Evolutionary conservation across 768 basidiomycete genomes (phyloP).

Genomic region (Lyophyllum semitale): DNA sequence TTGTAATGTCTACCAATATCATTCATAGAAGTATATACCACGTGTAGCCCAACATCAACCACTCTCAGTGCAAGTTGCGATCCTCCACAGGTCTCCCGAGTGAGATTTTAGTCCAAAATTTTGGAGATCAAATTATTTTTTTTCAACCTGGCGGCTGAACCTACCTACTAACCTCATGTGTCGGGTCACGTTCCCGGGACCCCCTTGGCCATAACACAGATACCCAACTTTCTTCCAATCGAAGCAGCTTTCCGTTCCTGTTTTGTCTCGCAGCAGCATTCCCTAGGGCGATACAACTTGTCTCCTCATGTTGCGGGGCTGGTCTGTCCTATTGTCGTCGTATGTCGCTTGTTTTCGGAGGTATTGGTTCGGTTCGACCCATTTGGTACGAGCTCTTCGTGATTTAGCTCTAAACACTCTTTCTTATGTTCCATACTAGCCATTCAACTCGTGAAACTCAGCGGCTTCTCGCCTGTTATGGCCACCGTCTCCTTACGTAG

Average conservation of each 20-base stretch:
- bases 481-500: slow-evolving; percentile 35
- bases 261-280: slow-evolving; percentile 42
- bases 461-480: slow-evolving; percentile 43
- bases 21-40: too few relatives aligned
- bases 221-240: slow-evolving; percentile 42
- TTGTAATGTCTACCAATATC: too few relatives aligned
- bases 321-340: slow-evolving; percentile 3
- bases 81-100: too few relatives aligned
- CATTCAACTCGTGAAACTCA: slow-evolving; percentile 37
- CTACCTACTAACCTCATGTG: too few relatives aligned
- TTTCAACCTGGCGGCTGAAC: too few relatives aligned
- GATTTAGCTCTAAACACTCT: too few relatives aligned
- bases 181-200: too few relatives aligned
- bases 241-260: slow-evolving; percentile 44
- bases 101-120: too few relatives aligned
- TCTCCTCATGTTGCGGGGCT: slow-evolving; percentile 8
- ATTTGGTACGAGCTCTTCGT: slow-evolving; percentile 16
- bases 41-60: too few relatives aligned
- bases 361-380: slow-evolving; percentile 22
- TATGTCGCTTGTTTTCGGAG: slow-evolving; percentile 20
- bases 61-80: too few relatives aligned
- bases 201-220: too few relatives aligned
- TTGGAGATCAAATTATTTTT: too few relatives aligned
- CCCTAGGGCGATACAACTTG: slow-evolving; percentile 33
- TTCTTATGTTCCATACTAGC: slow-evolving; percentile 29